Evolutionary conservation across 768 basidiomycete genomes (phyloP).

Genomic region (Pulveroboletus sp.): DNA sequence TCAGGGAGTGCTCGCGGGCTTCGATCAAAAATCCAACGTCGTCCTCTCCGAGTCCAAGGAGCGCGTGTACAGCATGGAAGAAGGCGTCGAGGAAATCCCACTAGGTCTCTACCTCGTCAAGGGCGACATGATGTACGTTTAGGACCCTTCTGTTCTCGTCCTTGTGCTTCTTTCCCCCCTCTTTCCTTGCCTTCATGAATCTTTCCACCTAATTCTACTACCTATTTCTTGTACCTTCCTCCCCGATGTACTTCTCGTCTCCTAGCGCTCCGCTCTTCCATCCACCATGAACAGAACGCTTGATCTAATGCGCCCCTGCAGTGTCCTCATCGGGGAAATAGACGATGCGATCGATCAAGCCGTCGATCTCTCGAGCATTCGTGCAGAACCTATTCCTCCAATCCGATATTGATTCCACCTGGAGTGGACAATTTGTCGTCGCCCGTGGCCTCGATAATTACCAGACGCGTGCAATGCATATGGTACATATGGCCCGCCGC

Average conservation of each 20-base stretch:
- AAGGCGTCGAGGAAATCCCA: constrained; percentile 90
- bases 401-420: constrained; percentile 57
- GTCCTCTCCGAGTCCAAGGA: constrained; percentile 93
- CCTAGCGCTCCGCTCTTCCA: background rate
- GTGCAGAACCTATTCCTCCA: constrained; percentile 82
- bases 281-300: background rate
- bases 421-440: background rate
- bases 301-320: constrained; percentile 19
- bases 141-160: too few species aligned
- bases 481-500: background rate
- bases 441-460: background rate
- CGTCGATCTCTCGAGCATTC: constrained; percentile 69
- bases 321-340: constrained; percentile 78
- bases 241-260: background rate
- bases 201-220: background rate
- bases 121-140: constrained; percentile 93
- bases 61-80: constrained; percentile 85
- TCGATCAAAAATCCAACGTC: constrained; percentile 93
- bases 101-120: constrained; percentile 96
- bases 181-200: background rate
- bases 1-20: constrained; percentile 87
- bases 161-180: background rate
- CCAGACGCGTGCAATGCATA: background rate
- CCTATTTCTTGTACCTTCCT: background rate
- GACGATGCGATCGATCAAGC: constrained; percentile 78